Evolutionary conservation across 371 early-diverging fungal genomes (phyloP), one percentile per base, ranked within the genome.

Genomic region (Vairimorpha apis): DNA sequence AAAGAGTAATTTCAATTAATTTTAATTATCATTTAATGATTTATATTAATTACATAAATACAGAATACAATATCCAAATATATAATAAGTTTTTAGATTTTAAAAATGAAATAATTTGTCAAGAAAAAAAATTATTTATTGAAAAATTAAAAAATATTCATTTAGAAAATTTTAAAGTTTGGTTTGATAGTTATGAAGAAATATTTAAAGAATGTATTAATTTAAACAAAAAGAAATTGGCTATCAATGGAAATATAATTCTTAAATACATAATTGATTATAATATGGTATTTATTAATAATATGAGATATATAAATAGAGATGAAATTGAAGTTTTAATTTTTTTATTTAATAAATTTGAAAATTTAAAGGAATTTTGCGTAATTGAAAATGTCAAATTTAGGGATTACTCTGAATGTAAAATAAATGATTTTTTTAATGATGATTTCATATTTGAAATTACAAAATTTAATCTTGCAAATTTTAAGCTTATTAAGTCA

Each of bases 1-100:
- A 80, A 69, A 72, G 77, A 35, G 62, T 70, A 25, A 55, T 84
- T 4, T 51, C 77, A 10, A 18, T 78, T 27, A 73, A 82, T 70
- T 81, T 82, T 72, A 60, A 63, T 14, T 32, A 25, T 27, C 67
- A 79, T 60, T 58, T 74, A 41, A 25, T 35, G 7, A 45, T 35
- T 21, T 84, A 76, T 56, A 38, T 25, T 29, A 63, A 68, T 33
- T 62, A 68, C 16, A 47, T 84, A 1, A 8, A 37, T 3, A 32
- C 59, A 13, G 27, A 30, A 23, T 80, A 79, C 56, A 44, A 25
- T 5, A 25, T 67, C 35, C 21, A 45, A 37, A 12, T 76, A 30
- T 16, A 59, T 25, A 13, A 14, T 8, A 14, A 55, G 0, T 18
- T 79, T 51, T 41, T 18, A 29, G 8, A 47, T 60, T 5, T 64